A percentile compares a stretch with the other conserved stretches of the same genome.
Conservation (phyloP, 169 alveolate genomes). For the Plasmodium relictum region DNA sequence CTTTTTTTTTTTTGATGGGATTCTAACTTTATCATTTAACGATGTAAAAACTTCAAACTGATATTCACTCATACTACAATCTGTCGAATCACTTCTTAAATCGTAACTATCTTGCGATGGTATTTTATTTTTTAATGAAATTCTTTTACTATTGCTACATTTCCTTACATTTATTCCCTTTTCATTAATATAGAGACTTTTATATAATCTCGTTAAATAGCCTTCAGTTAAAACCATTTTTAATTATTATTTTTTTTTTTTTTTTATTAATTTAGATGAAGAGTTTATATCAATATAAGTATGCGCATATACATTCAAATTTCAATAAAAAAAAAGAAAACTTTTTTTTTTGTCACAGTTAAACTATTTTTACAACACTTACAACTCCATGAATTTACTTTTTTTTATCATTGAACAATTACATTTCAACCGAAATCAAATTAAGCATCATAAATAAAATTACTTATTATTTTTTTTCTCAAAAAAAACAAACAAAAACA, state of each 20-base stretch:
- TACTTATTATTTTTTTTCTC: background rate
- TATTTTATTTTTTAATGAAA: constrained; percentile 8
- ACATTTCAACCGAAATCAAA: too few species aligned
- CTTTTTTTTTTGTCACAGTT: too few species aligned
- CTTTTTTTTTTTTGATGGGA: constrained; percentile 8
- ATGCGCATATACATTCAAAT: background rate
- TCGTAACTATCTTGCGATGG: constrained; percentile 1
- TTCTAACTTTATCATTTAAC: constrained; percentile 35
- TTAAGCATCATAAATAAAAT: background rate
- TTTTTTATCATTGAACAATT: too few species aligned
- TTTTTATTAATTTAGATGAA: background rate
- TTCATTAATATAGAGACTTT: constrained; percentile 6
- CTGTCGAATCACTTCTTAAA: constrained; percentile 1
- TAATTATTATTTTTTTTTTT: constrained; percentile 1
- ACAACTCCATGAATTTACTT: too few species aligned
- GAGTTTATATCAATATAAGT: background rate
- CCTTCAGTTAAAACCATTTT: background rate
- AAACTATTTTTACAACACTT: too few species aligned
- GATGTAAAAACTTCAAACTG: constrained; percentile 38
- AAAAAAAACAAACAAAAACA: background rate
- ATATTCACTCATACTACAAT: constrained; percentile 30
- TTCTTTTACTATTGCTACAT: background rate
- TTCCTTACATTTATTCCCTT: constrained; percentile 5
- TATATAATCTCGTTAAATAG: background rate
- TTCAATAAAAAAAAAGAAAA: background rate